Conservation (phyloP, 345 rosid species). For the Aquilaria malaccensis region DNA sequence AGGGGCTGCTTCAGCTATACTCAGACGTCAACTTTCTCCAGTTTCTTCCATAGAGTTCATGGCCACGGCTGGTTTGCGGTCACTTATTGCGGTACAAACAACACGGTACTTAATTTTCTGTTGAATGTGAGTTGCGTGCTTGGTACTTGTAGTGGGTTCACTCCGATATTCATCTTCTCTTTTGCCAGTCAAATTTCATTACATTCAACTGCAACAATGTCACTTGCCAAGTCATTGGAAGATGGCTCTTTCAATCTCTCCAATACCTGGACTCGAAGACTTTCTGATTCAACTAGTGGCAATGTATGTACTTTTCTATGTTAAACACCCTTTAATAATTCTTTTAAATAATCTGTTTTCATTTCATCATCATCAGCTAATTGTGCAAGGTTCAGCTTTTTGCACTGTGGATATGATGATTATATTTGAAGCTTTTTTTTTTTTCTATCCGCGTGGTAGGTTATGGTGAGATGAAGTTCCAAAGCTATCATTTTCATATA, state of each 20-base stretch:
- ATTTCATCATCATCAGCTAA: background rate
- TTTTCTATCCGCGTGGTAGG: background rate
- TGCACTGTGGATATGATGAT: background rate
- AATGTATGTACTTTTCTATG: slow-evolving; percentile 43
- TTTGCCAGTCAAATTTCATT: slow-evolving; percentile 57
- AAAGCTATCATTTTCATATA: too few species aligned
- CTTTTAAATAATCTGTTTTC: slow-evolving; percentile 1
- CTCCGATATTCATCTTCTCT: slow-evolving; percentile 11
- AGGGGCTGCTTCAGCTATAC: slow-evolving; percentile 57
- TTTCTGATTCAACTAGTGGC: slow-evolving; percentile 76
- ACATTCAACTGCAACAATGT: slow-evolving; percentile 77
- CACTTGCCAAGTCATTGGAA: slow-evolving; percentile 66
- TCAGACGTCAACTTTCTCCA: slow-evolving; percentile 70
- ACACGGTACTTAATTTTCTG: slow-evolving; percentile 48
- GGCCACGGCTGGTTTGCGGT: slow-evolving; percentile 72
- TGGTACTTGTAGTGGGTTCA: slow-evolving; percentile 4
- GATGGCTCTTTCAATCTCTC: slow-evolving; percentile 95
- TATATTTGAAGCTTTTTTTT: slow-evolving; percentile 5
- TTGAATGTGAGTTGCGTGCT: slow-evolving; percentile 2
- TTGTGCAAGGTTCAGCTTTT: too few species aligned
- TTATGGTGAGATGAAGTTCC: too few species aligned
- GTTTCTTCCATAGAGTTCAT: slow-evolving; percentile 69
- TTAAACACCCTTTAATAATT: background rate
- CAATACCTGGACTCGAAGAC: slow-evolving; percentile 87
- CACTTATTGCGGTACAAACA: slow-evolving; percentile 67